Base-by-base conservation (phyloP, 371 early-diverging fungal species). In the Dinochytrium kinnereticum region DNA sequence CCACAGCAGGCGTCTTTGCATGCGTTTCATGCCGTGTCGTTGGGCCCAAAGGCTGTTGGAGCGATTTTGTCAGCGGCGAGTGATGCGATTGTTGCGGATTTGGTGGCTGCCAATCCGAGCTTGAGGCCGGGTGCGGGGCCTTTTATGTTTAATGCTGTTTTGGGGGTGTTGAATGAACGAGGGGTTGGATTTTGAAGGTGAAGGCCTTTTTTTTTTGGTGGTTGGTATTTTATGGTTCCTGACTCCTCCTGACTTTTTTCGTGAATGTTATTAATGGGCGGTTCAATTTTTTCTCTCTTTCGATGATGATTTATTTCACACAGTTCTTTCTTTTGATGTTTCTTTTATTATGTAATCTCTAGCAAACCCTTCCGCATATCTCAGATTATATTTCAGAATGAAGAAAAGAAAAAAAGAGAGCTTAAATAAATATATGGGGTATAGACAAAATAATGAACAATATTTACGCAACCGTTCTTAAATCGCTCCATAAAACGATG, bases 21-120 rank as follows among this genome's bases (percentile, higher is more conserved):
- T 37, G 61, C 61, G 30, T 61, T 61, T 36, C 61, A 61, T 61
- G 61, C 34, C 3, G 61, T 34, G 61, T 61, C 61, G 36, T 13
- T 61, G 31, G 61, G 61, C 3, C 61, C 61, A 7, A 61, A 34
- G 37, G 61, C 24, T 31, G 37, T 61, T 3, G 34, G 34, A 13
- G 34, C 34, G 10, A 34, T 61, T 26, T 37, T 61, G 61, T 3
- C 34, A 19, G 61, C 34, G 3, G 10, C 7, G 61, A 34, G 61
- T 10, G 57, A 28, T 10, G 57, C 10, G 10, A 30, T 7, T 28
- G 34, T 61, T 34, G 36, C 7, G 36, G 61, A 61, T 3, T 34
- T 61, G 61, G 10, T 61, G 30, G 61, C 3, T 2, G 24, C 24
- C 19, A 61, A 61, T 26, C 61, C 61, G 36, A 34, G 61, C 7